Evolutionary conservation across 2,329 filamentous ascomycete genomes (phyloP).

Genomic region (Sordariomycetes sp.): DNA sequence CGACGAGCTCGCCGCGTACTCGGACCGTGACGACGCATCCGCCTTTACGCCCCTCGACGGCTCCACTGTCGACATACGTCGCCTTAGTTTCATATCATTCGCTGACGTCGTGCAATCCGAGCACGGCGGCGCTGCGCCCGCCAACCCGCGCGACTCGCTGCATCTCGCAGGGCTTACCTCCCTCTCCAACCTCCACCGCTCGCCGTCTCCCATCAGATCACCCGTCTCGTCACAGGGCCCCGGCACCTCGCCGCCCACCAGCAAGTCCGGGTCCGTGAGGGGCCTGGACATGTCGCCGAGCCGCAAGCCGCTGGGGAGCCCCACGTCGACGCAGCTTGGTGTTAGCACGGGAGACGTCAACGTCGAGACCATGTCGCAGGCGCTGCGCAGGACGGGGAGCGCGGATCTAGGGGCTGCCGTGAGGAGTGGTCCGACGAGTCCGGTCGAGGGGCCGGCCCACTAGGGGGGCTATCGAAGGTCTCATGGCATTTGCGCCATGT

Average conservation of each 20-base stretch:
- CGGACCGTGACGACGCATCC: constrained; percentile 53
- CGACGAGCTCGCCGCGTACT: constrained; percentile 46
- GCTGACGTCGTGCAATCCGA: constrained; percentile 88
- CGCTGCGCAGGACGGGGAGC: constrained; percentile 74
- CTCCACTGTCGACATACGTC: constrained; percentile 57
- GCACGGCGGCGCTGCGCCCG: constrained; percentile 49
- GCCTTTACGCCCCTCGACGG: constrained; percentile 67
- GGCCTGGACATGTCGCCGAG: constrained; percentile 60
- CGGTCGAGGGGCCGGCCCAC: constrained; percentile 28
- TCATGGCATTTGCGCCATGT: constrained; percentile 4
- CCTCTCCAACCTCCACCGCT: constrained; percentile 26
- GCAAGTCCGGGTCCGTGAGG: constrained; percentile 64
- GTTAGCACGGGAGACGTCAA: constrained; percentile 56
- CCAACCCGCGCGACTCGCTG: constrained; percentile 54
- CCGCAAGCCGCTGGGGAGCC: constrained; percentile 52
- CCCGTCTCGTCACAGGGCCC: constrained; percentile 61
- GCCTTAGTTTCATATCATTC: constrained; percentile 92
- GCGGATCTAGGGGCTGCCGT: constrained; percentile 53
- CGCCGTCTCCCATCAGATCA: constrained; percentile 56
- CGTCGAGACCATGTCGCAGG: constrained; percentile 91
- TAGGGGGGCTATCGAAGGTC: neutral
- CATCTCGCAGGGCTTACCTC: constrained; percentile 52
- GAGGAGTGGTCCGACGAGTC: constrained; percentile 48
- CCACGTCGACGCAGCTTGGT: constrained; percentile 41
- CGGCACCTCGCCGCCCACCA: constrained; percentile 63